Conservation (phyloP, 768 basidiomycete species). For the Phlebiopsis gigantea region DNA sequence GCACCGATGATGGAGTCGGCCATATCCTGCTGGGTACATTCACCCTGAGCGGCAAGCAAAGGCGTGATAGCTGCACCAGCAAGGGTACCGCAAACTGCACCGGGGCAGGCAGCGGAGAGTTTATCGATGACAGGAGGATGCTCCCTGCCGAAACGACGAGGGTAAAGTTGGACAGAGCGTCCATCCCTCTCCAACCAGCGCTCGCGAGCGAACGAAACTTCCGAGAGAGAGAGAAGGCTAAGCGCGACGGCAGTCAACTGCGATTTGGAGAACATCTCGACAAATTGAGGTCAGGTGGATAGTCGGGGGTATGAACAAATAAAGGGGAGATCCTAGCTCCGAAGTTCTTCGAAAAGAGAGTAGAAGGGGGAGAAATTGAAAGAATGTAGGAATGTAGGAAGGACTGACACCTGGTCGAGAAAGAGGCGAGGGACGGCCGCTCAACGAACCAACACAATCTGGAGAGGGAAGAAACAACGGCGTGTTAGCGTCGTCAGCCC, state of each 20-base stretch:
- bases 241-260: constrained; percentile 13
- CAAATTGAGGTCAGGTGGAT: not conserved
- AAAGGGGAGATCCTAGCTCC: constrained; percentile 3
- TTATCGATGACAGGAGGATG: constrained; percentile 42
- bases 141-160: constrained; percentile 50
- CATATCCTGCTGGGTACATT: constrained; percentile 54
- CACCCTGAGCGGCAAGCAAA: constrained; percentile 45
- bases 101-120: constrained; percentile 41
- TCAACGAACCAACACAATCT: constrained; percentile 37
- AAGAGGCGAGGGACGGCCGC: constrained; percentile 33
- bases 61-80: constrained; percentile 46
- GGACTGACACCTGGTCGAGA: constrained; percentile 43
- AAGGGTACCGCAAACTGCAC: constrained; percentile 43
- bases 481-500: not conserved
- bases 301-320: not conserved
- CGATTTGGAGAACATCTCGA: constrained; percentile 21
- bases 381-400: constrained; percentile 11
- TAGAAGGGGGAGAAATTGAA: constrained; percentile 22
- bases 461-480: constrained; percentile 13
- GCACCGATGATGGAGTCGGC: constrained; percentile 53
- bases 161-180: constrained; percentile 40
- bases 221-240: constrained; percentile 18
- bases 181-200: constrained; percentile 44
- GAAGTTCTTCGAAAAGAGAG: not conserved
- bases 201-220: constrained; percentile 28